Evolutionary conservation across 352 stramenopile genomes (phyloP), one percentile per base, ranked within the genome.

Genomic region (Phytophthora chlamydospora): DNA sequence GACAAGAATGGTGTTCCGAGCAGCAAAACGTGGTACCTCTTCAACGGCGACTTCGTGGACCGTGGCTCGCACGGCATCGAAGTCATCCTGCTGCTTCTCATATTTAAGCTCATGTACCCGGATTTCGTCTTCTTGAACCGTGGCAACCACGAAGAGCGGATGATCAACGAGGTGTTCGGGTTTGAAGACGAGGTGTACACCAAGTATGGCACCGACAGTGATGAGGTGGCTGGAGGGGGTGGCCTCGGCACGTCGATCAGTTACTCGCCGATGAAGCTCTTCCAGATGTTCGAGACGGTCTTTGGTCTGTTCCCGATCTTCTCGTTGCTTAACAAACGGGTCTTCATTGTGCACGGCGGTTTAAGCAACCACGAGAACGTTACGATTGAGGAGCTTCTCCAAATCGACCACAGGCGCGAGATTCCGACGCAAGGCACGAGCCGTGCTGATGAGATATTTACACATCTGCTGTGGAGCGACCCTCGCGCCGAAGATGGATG

Each of bases 1-100:
- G 91, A 90, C 52, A 88, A 96, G 66, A 97, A 96, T 53, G 93
- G 93, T 12, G 68, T 95, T 16, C 95, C 96, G 1, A 92, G 74
- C 40, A 58, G 71, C 14, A 93, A 91, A 43, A 98, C 90, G 41
- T 91, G 84, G 78, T 98, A 98, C 67, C 67, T 99, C 0, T 98
- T 99, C 68, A 99, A 98, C 53, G 96, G 96, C 3, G 95, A 98
- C 62, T 98, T 98, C 64, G 96, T 98, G 19, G 96, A 99, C 72
- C 86, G 96, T 1, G 96, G 96, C 4, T 86, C 77, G 1, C 83
- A 98, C 31, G 93, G 93, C 19, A 80, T 97, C n/a, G 95, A 98
- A 66, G 88, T 98, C 4, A 90, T 97, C 42, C 77, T 92, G 33
- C 62, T 93, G n/a, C 58, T 98, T 27, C 73, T 97, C 5, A 83